Conservation (phyloP, 139 green algal genomes). For the Coccomyxa sp. region DNA sequence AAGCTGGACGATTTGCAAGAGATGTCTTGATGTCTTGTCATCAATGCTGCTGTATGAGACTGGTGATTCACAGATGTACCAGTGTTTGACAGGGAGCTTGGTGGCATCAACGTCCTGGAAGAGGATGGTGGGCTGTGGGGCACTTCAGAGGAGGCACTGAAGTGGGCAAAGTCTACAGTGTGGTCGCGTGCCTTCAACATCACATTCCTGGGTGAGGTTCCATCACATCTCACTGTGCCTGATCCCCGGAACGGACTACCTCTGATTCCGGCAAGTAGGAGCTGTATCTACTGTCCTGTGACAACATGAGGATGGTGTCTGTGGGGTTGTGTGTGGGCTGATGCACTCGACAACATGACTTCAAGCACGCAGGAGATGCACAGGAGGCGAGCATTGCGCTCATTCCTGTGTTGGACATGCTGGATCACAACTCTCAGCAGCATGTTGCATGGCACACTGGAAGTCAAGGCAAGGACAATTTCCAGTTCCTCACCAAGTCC, state of each 20-base stretch:
- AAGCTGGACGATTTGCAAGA: not conserved
- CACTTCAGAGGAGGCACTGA: slow-evolving; percentile 15
- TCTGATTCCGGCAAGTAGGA: no score
- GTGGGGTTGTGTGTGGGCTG: no score
- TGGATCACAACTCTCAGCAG: slow-evolving; percentile 34
- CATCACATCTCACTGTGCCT: not conserved
- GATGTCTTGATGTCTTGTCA: not conserved
- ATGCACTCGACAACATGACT: no score
- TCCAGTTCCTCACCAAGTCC: slow-evolving; percentile 28
- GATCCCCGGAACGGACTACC: no score
- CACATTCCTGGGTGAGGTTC: slow-evolving; percentile 2
- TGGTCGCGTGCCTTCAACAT: slow-evolving; percentile 59
- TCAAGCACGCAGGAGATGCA: not conserved
- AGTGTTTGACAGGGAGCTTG: not conserved
- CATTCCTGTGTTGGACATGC: slow-evolving; percentile 50
- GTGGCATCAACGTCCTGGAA: not conserved
- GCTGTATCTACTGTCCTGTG: no score
- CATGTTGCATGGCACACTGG: slow-evolving; percentile 51
- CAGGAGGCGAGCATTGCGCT: slow-evolving; percentile 8
- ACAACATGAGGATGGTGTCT: no score
- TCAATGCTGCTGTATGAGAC: not conserved
- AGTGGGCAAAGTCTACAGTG: slow-evolving; percentile 44
- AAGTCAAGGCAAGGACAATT: slow-evolving; percentile 12
- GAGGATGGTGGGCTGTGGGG: slow-evolving; percentile 20
- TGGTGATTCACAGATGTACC: not conserved